A percentile compares a stretch with the other conserved stretches of the same genome.
These are phyloP conservation scores for Taxillus chinensis DNA, from an alignment of 164 flowering plant species.

Conservation along the genomic window DNA sequence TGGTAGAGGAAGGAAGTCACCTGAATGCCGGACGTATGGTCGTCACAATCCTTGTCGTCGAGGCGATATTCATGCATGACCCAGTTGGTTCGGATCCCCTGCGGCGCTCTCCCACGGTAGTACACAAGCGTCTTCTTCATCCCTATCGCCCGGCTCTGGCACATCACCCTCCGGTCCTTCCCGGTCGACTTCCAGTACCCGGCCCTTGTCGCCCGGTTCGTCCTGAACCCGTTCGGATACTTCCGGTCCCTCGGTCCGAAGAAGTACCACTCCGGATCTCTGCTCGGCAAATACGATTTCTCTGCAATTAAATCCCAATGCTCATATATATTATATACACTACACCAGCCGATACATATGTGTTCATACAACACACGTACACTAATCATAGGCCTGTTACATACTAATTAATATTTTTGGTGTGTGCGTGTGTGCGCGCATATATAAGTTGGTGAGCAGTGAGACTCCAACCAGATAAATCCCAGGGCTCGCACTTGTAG, in stretches of 20 bases:
- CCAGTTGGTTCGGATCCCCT: slow-evolving; percentile 78
- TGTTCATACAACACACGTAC: too few species aligned
- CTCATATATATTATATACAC: neutral
- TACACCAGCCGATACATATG: neutral
- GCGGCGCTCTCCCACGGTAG: slow-evolving; percentile 75
- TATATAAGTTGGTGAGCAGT: neutral
- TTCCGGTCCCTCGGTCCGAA: slow-evolving; percentile 84
- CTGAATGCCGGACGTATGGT: slow-evolving; percentile 56
- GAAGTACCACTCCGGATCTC: slow-evolving; percentile 94
- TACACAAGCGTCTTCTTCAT: slow-evolving; percentile 84
- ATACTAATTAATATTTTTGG: neutral
- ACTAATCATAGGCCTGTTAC: too few species aligned
- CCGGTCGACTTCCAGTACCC: slow-evolving; percentile 96
- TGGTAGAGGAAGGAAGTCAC: slow-evolving; percentile 16
- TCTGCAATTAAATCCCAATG: slow-evolving; percentile 23
- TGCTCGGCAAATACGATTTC: slow-evolving; percentile 78
- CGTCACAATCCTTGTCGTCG: slow-evolving; percentile 71
- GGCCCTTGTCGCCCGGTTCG: slow-evolving; percentile 76
- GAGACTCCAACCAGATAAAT: slow-evolving; percentile 44
- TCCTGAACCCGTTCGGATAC: slow-evolving; percentile 83
- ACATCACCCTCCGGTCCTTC: slow-evolving; percentile 60
- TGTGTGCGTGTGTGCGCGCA: neutral
- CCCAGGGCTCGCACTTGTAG: slow-evolving; percentile 97
- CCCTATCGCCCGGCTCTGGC: slow-evolving; percentile 62
- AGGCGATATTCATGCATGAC: slow-evolving; percentile 91